phyloP scores from a whole-genome alignment of 2,329 filamentous ascomycete species.

The Westerdykella ornata region DNA sequence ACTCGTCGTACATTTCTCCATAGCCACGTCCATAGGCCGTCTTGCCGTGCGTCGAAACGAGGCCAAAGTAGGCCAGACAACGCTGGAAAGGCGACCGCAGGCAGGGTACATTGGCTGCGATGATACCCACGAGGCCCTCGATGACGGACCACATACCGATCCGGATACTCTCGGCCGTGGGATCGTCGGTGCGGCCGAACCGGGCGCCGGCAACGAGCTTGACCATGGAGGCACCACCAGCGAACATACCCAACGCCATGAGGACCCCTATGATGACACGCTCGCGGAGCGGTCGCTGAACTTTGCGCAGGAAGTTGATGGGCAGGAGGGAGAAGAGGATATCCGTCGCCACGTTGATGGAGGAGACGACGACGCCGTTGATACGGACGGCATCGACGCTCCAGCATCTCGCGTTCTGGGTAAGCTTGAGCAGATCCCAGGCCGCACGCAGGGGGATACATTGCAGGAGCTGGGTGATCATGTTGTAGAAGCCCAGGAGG shows the following conservation, averaged over 20 bases:
- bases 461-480: conserved; percentile 14
- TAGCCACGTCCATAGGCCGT: conserved; percentile 5
- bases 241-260: conserved; percentile 16
- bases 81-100: conserved; percentile 1
- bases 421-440: conserved; percentile 10
- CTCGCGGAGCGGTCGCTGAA: conserved; percentile 15
- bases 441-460: conserved; percentile 15
- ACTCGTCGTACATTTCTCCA: conserved; percentile 2
- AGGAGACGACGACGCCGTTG: conserved; percentile 13
- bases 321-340: conserved; percentile 14
- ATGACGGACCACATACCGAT: conserved; percentile 19
- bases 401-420: conserved; percentile 8
- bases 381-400: conserved; percentile 1
- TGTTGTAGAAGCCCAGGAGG: conserved; percentile 12
- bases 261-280: conserved; percentile 13
- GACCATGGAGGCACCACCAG: conserved; percentile 13
- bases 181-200: conserved; percentile 11
- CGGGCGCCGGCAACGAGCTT: neutral
- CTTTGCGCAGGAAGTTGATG: conserved; percentile 16
- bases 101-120: conserved; percentile 19
- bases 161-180: conserved; percentile 10
- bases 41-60: neutral
- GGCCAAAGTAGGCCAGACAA: neutral
- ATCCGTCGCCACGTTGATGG: conserved; percentile 11
- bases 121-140: conserved; percentile 18